phyloP scores from a whole-genome alignment of 352 stramenopile species.

The Phytopythium chamaehyphon region DNA sequence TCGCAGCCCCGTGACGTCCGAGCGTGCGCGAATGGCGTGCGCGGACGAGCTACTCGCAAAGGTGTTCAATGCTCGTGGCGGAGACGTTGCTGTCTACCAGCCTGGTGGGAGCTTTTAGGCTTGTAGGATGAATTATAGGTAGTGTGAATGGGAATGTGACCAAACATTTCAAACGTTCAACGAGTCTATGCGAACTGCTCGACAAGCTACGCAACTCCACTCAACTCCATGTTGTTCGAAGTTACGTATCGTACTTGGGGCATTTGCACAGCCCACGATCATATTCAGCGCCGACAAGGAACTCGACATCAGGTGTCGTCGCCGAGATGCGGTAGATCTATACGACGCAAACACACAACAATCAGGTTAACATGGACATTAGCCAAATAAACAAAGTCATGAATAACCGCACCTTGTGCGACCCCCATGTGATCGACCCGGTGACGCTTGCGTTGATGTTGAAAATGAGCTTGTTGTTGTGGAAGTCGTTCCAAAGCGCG shows the following conservation, averaged over 20 bases:
- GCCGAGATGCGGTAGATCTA: slow-evolving; percentile 82
- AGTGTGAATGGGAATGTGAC: not conserved
- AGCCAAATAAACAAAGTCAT: not conserved
- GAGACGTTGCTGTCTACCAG: slow-evolving; percentile 61
- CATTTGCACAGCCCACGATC: slow-evolving; percentile 82
- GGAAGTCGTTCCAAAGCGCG: slow-evolving; percentile 68
- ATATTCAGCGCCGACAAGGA: slow-evolving; percentile 85
- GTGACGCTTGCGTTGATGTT: slow-evolving; percentile 77
- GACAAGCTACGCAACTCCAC: too few relatives aligned
- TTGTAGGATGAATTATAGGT: not conserved
- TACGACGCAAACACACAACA: not conserved
- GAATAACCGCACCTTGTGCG: slow-evolving; percentile 49
- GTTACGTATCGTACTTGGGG: slow-evolving; percentile 63
- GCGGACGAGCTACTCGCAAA: slow-evolving; percentile 63
- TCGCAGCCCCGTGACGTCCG: slow-evolving; percentile 70
- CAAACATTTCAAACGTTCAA: too few relatives aligned
- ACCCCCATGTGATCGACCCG: slow-evolving; percentile 79
- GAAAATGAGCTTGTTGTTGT: slow-evolving; percentile 72
- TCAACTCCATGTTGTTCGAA: slow-evolving; percentile 5
- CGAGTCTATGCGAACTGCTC: too few relatives aligned
- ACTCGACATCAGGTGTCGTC: slow-evolving; percentile 73
- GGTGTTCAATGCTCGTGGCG: slow-evolving; percentile 54
- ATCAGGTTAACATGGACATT: slow-evolving; percentile 1
- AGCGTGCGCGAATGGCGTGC: slow-evolving; percentile 84
- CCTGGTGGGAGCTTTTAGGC: slow-evolving; percentile 62